These are phyloP conservation scores for Allium fistulosum DNA, from an alignment of 106 monocot genomes.

Conservation along the genomic window DNA sequence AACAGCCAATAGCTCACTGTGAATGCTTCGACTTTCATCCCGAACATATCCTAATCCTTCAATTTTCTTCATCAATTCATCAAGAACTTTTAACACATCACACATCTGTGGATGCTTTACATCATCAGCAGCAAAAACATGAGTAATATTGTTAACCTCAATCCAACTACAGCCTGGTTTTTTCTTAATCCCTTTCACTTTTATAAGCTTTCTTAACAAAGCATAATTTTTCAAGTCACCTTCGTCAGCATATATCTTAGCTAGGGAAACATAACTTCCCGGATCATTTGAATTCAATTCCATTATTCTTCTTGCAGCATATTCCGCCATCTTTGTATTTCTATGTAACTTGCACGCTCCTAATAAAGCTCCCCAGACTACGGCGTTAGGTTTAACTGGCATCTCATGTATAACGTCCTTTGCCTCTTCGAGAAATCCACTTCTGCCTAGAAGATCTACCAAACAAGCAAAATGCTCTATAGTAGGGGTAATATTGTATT, in stretches of 20 bases:
- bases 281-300: conserved; percentile 62
- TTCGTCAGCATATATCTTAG: conserved; percentile 64
- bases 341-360: conserved; percentile 71
- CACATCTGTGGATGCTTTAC: conserved; percentile 47
- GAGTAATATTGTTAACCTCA: conserved; percentile 55
- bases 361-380: conserved; percentile 86
- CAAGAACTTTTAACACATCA: conserved; percentile 31
- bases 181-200: conserved; percentile 70
- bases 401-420: conserved; percentile 60
- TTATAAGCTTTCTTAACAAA: conserved; percentile 70
- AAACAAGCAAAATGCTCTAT: conserved; percentile 87
- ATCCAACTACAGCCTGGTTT: conserved; percentile 90
- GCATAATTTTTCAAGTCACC: conserved; percentile 55
- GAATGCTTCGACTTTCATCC: conserved; percentile 22
- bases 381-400: conserved; percentile 50
- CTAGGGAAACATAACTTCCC: conserved; percentile 68
- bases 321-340: conserved; percentile 56
- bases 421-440: conserved; percentile 62
- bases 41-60: conserved; percentile 32
- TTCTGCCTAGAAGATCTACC: conserved; percentile 84
- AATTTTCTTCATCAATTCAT: conserved; percentile 41
- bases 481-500: conserved; percentile 44
- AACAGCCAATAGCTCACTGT: conserved; percentile 78
- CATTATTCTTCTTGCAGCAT: conserved; percentile 44
- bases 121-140: conserved; percentile 77